Base-by-base conservation (phyloP, 1,139 yeast species). In the Sugiyamaella xylanicola region DNA sequence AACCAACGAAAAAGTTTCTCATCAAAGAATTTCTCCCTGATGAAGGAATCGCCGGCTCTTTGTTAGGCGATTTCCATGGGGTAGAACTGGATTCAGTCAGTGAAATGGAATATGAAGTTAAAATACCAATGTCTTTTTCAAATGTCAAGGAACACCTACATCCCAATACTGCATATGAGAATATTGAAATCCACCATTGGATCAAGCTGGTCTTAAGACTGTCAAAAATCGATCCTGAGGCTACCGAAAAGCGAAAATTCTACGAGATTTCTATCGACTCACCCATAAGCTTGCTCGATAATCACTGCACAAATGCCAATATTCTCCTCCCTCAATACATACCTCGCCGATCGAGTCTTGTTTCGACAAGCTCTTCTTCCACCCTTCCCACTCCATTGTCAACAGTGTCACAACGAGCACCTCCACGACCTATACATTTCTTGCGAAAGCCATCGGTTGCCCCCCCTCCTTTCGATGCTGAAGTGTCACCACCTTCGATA, bases 181-280 rank as follows among this genome's bases (percentile, higher is more conserved):
- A 84, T 63, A 88, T 93, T 61, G 89, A 89, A 70, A 79, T 92
- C 5, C 93, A 88, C 65, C 99, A 93, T 72, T 92, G 98, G 97
- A 83, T 93, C 64, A 93, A 92, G 71, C 81, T 93, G 13, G 86
- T 95, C 59, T 72, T 93, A 53, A 76, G 98, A 52, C 77, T 93
- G 27, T 87, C 96, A 13, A 82, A 81, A 62, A 69, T 77, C 9
- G 81, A 68, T 40, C 79, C 84, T 0, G 82, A 78, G 17, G 79
- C 80, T 53, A 77, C 80, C 75, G 48, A 86, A 80, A 72, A 74
- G 56, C 72, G 95, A 39, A 92, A 91, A 68, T 97, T 90, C 69
- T 93, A 87, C 67, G 98, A 93, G 72, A 86, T 93, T 48, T 85
- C 89, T 60, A 89, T 92, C 60, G 98, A 93, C 69, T 87, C 96